phyloP scores from a whole-genome alignment of 2,329 filamentous ascomycete genomes.

The Pochonia chlamydosporia region DNA sequence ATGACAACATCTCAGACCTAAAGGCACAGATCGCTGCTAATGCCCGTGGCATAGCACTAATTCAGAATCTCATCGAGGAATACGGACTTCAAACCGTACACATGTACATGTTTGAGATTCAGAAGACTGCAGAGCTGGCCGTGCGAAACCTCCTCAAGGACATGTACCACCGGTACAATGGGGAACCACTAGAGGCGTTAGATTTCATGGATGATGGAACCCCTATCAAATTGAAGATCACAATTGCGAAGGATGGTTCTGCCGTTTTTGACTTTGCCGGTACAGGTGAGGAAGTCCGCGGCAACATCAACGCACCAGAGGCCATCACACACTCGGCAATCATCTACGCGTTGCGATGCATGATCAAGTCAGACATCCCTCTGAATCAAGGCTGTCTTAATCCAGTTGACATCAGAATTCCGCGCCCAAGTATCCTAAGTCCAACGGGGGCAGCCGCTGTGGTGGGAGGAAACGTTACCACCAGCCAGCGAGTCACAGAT shows the following conservation, averaged over 20 bases:
- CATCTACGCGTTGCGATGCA: conserved; percentile 76
- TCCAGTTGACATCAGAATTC: conserved; percentile 70
- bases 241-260: conserved; percentile 68
- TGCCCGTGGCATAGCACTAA: conserved; percentile 74
- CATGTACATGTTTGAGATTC: conserved; percentile 43
- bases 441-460: conserved; percentile 73
- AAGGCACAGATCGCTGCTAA: conserved; percentile 86
- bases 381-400: conserved; percentile 80
- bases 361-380: conserved; percentile 77
- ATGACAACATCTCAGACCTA: conserved; percentile 80
- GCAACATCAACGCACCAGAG: conserved; percentile 28
- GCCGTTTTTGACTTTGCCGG: conserved; percentile 55
- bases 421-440: conserved; percentile 68
- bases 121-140: conserved; percentile 44
- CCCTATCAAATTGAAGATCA: conserved; percentile 68
- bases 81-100: conserved; percentile 68
- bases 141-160: conserved; percentile 49
- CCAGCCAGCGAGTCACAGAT: conserved; percentile 74
- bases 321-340: conserved; percentile 50
- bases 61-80: conserved; percentile 64
- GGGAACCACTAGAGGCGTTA: conserved; percentile 19
- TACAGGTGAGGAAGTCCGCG: conserved; percentile 24
- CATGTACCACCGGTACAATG: conserved; percentile 11
- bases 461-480: conserved; percentile 78
- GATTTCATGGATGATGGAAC: conserved; percentile 82